phyloP scores from a whole-genome alignment of 73 alveolate genomes.

The Blepharisma japonicum region DNA sequence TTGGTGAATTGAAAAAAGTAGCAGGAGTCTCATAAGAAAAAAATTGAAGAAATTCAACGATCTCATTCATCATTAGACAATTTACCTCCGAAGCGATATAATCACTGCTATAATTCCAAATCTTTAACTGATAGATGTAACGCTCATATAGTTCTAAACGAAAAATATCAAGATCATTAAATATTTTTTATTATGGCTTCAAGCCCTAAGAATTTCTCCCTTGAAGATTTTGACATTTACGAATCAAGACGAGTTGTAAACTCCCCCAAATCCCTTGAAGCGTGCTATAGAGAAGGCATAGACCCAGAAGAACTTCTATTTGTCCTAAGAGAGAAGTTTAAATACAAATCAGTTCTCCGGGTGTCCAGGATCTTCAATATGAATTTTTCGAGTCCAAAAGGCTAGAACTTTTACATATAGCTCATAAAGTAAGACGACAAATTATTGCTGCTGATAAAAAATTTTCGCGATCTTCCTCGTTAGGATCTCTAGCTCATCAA shows the following conservation, averaged over 20 bases:
- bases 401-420: background rate
- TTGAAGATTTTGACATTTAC: background rate
- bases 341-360: background rate
- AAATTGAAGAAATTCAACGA: no score
- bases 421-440: background rate
- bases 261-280: constrained; percentile 30
- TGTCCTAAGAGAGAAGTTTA: background rate
- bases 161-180: no score
- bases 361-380: constrained; percentile 2
- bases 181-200: no score
- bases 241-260: background rate
- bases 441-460: background rate
- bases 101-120: no score
- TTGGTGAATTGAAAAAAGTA: no score
- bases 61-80: no score
- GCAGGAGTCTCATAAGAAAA: no score
- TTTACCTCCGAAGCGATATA: no score
- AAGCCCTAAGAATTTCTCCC: background rate
- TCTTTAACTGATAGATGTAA: no score
- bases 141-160: no score
- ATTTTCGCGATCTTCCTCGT: background rate
- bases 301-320: constrained; percentile 33
- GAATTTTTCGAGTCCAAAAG: constrained; percentile 23
- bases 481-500: background rate
- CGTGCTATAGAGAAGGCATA: constrained; percentile 28